Evolutionary conservation across 2,329 filamentous ascomycete genomes (phyloP), one percentile per base, ranked within the genome.

Genomic region (Pseudogymnoascus sp.): DNA sequence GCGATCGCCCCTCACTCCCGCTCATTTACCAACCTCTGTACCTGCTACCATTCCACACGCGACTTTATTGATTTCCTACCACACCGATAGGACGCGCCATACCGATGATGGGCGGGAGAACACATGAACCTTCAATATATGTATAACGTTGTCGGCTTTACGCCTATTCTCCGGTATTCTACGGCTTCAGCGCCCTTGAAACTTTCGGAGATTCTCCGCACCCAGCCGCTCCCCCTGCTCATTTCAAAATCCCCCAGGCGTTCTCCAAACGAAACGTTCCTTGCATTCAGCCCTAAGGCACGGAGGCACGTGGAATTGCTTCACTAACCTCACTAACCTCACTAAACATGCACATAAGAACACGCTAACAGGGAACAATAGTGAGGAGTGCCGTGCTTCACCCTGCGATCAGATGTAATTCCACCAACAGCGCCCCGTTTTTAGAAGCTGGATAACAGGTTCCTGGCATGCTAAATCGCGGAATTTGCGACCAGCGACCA

Each of bases 371-470:
- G 44, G 44, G 44, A 50, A 50, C 44, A 16, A 50, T 31, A 50
- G 44, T 50, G 44, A 47, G 44, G n/a, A 50, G 44, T 50, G 44
- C n/a, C 24, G 44, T 13, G 14, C 44, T 31, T 50, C 44, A 50
- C 44, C 44, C 44, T 50, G 44, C 44, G 44, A 50, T 50, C 44
- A 50, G 44, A 50, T 50, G 44, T 29, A 50, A 50, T 50, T 50
- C 24, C 44, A 29, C 6, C 44, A 31, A n/a, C 14, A 29, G 6
- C 24, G 24, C 44, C 44, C 44, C 44, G 24, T 50, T 50, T 50
- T 31, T 29, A 16, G 44, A 16, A 16, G 44, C 24, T 50, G 44
- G 24, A 16, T 50, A 50, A 50, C 44, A n/a, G 44, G 44, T 50
- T 50, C 44, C 14, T 11, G 44, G 44, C 44, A 50, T 50, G 14